These are phyloP conservation scores for Zygoascus bituminiphila DNA, from an alignment of 805 yeast genomes.

Conservation along the genomic window DNA sequence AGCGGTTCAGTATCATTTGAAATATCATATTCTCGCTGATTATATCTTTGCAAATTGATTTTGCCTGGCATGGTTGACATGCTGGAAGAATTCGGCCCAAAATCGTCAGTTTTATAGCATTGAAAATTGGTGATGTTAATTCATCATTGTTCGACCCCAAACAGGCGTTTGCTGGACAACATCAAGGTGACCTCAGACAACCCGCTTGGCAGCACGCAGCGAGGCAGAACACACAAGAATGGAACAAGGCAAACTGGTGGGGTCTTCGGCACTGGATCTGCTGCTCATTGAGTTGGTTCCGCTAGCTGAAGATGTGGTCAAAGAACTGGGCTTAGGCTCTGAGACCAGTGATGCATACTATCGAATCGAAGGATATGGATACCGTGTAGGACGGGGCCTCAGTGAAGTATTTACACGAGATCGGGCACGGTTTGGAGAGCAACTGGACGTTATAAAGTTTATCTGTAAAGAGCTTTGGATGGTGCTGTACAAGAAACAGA, in stretches of 20 bases:
- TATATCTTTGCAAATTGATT: background rate
- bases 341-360: conserved; percentile 42
- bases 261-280: conserved; percentile 40
- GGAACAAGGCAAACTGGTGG: conserved; percentile 17
- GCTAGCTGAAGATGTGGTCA: conserved; percentile 53
- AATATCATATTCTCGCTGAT: background rate
- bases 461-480: conserved; percentile 91
- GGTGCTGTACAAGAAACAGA: conserved; percentile 68
- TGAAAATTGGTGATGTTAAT: too few species aligned
- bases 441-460: conserved; percentile 81
- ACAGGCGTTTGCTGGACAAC: too few species aligned
- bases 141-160: background rate
- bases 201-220: background rate
- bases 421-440: conserved; percentile 45
- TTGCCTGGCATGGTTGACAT: background rate
- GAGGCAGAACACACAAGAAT: background rate
- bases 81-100: too few species aligned
- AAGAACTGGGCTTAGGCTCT: conserved; percentile 31
- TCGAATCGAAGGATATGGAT: conserved; percentile 66
- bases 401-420: conserved; percentile 39
- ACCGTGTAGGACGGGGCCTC: conserved; percentile 52
- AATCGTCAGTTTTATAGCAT: too few species aligned
- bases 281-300: conserved; percentile 75
- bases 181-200: background rate
- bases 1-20: background rate